phyloP scores from a whole-genome alignment of 2,329 filamentous ascomycete species.

The Orbilia brochopaga region DNA sequence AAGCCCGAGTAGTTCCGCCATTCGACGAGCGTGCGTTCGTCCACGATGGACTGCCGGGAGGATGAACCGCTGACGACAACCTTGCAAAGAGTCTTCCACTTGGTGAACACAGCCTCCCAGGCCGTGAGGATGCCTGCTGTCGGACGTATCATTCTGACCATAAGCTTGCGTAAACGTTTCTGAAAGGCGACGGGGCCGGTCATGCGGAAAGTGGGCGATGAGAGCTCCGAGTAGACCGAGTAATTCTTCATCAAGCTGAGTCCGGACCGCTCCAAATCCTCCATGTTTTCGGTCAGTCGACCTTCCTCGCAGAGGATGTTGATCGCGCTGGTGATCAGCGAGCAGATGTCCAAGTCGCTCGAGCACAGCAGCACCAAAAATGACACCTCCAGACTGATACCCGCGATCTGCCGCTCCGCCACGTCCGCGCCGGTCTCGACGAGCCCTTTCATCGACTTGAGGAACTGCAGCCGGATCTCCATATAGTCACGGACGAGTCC shows the following conservation, averaged over 20 bases:
- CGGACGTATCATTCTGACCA: slow-evolving; percentile 68
- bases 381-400: slow-evolving; percentile 63
- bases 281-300: slow-evolving; percentile 63
- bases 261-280: slow-evolving; percentile 63
- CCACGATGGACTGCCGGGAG: slow-evolving; percentile 60
- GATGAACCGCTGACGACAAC: slow-evolving; percentile 60
- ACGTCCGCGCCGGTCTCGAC: slow-evolving; percentile 65
- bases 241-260: slow-evolving; percentile 67
- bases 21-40: slow-evolving; percentile 67
- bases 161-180: slow-evolving; percentile 67
- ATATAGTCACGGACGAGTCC: slow-evolving; percentile 55
- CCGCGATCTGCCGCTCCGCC: slow-evolving; percentile 62
- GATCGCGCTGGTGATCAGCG: slow-evolving; percentile 69
- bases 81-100: slow-evolving; percentile 69
- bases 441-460: slow-evolving; percentile 61
- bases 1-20: slow-evolving; percentile 75
- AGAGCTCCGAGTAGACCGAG: slow-evolving; percentile 68
- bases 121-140: slow-evolving; percentile 71
- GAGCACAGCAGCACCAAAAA: slow-evolving; percentile 71
- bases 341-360: slow-evolving; percentile 69
- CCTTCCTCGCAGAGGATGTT: slow-evolving; percentile 69
- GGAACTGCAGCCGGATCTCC: slow-evolving; percentile 52
- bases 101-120: slow-evolving; percentile 71
- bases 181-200: slow-evolving; percentile 74
- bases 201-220: slow-evolving; percentile 69